Percentiles rank a stretch among this genome's conserved stretches.
Conservation (phyloP, 2,329 filamentous ascomycete species). For the Catunica adiposa region DNA sequence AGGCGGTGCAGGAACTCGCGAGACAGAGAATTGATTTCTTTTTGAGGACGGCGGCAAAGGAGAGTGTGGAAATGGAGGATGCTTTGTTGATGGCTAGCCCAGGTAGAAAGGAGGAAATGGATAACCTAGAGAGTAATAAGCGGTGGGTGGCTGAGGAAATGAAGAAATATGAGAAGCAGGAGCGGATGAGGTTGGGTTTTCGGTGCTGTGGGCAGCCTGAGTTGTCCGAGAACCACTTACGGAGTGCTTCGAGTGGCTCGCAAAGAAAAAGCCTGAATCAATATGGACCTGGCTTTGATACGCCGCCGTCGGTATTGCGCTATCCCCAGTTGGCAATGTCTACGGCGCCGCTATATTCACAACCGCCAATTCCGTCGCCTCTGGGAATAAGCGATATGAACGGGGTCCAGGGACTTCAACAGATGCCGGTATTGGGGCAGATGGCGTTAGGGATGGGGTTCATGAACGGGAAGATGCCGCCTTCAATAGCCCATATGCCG, state of each 20-base stretch:
- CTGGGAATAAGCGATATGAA: too few relatives aligned
- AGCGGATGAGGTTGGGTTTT: background rate
- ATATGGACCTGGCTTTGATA: background rate
- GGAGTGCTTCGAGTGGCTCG: background rate
- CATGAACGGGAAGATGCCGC: background rate
- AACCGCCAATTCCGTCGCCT: too few relatives aligned
- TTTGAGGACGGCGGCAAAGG: slow-evolving; percentile 18
- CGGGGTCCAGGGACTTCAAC: background rate
- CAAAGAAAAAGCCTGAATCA: background rate
- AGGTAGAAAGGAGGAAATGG: background rate
- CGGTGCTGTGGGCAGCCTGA: background rate
- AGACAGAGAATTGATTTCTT: slow-evolving; percentile 18
- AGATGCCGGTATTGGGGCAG: background rate
- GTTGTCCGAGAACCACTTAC: background rate
- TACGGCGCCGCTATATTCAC: too few relatives aligned
- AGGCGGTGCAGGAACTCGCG: slow-evolving; percentile 16
- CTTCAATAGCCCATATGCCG: background rate
- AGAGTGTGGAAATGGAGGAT: slow-evolving; percentile 15
- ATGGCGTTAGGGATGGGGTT: background rate
- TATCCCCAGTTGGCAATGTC: background rate
- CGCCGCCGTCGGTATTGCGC: background rate
- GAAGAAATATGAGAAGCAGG: slow-evolving; percentile 5
- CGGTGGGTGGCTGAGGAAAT: slow-evolving; percentile 23
- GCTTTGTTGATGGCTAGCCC: background rate
- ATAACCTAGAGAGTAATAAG: slow-evolving; percentile 17